These are phyloP conservation scores for Bacterosira constricta DNA, from an alignment of 108 stramenopile genomes.

Conservation along the genomic window DNA sequence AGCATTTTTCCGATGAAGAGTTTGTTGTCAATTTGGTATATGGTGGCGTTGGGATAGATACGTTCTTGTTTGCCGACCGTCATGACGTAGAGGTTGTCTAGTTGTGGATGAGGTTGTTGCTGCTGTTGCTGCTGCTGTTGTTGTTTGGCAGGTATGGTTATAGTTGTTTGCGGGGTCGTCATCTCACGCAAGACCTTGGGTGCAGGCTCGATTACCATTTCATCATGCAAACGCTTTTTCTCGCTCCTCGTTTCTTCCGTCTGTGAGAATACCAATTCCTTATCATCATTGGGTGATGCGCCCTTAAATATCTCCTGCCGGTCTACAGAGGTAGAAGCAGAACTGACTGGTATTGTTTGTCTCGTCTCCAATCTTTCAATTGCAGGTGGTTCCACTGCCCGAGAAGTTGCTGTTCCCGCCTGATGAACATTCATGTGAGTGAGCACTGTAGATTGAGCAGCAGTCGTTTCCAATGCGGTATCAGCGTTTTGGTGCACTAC, in stretches of 20 bases:
- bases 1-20: conserved; percentile 82
- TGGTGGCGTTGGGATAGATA: conserved; percentile 46
- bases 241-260: background rate
- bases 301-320: no score
- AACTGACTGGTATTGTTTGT: no score
- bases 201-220: background rate
- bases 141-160: conserved; percentile 11
- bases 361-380: background rate
- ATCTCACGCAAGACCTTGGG: background rate
- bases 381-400: background rate
- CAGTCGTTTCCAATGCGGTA: background rate
- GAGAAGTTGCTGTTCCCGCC: background rate
- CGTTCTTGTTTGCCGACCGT: conserved; percentile 45
- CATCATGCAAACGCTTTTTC: background rate
- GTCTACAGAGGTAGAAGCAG: no score
- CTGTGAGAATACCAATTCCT: background rate
- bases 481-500: background rate
- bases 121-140: no score
- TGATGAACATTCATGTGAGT: background rate
- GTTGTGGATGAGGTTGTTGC: conserved; percentile 24
- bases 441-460: background rate
- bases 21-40: conserved; percentile 66
- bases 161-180: background rate
- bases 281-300: no score
- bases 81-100: conserved; percentile 51